Evolutionary conservation across 345 rosid species (phyloP), one percentile per base, ranked within the genome.

Genomic region (Aurinia saxatilis): DNA sequence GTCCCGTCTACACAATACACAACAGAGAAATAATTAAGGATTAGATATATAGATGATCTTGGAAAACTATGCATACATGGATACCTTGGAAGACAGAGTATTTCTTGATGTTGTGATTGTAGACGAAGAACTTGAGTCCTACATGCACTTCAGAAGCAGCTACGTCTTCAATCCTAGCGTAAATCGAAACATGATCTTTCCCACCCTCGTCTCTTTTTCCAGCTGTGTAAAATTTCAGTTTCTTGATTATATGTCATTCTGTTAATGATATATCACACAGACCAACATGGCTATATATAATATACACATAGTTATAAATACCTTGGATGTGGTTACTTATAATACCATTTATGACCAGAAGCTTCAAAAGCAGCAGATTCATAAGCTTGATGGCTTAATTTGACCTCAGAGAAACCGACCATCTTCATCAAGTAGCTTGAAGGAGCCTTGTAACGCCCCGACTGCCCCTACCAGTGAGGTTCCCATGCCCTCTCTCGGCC

Each of bases 1-100:
- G 52, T 42, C 17, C 65, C 65, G 44, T 59, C 65, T 59, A 45
- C 41, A 59, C n/a, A n/a, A 11, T n/a, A n/a, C n/a, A n/a, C n/a
- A n/a, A n/a, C n/a, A n/a, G n/a, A n/a, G n/a, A n/a, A n/a, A n/a
- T n/a, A n/a, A n/a, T n/a, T n/a, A n/a, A n/a, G n/a, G n/a, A n/a
- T n/a, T n/a, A n/a, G n/a, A n/a, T n/a, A n/a, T n/a, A n/a, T n/a
- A n/a, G n/a, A n/a, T n/a, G n/a, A n/a, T n/a, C n/a, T 3, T 2
- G 30, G 30, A 27, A 27, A 27, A 27, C 30, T 2, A 5, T n/a
- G n/a, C n/a, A n/a, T 23, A 23, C 27, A 41, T 41, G 14, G 2
- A 5, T 13, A 60, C 52, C 53, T 46, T 44, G 31, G 17, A 46
- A 31, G 33, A 8, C 10, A 4, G 17, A 44, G 41, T 45, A 60